Base-by-base conservation (phyloP, 306 rosid genomes). In the Rosa persica region DNA sequence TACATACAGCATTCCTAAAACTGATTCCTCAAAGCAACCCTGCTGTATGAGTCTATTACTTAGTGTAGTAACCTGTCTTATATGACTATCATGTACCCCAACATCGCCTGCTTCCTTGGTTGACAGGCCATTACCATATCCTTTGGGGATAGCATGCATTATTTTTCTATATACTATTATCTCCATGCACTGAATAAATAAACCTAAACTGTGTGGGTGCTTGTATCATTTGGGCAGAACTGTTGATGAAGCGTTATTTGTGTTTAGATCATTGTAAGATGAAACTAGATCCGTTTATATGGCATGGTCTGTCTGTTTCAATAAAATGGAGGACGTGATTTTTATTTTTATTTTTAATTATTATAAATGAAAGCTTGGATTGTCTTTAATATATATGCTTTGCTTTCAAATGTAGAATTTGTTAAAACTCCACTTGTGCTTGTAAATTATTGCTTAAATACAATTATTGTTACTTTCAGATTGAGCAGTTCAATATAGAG, bases 401-500 rank as follows among this genome's bases (percentile, higher is more conserved):
- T 49, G 23, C 40, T 72, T 69, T 71, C 57, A 19, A 20, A 54
- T 54, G 60, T 20, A 19, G 22, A 6, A 62, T 5, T 30, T 15
- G n/a, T 7, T 15, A 13, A 16, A 61, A 30, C n/a, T 34, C 9
- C 9, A 30, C 12, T 58, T n/a, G 51, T 47, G 38, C 60, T 23
- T 34, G 23, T 74, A 74, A 72, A 67, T 65, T 78, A 72, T 52
- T 78, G 27, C 20, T 25, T 73, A 67, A 72, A 65, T 55, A 39
- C 58, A 76, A 58, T 83, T 78, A 49, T 88, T 67, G 74, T 73
- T 44, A 76, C 54, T 81, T 88, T 80, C 89, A 96, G 90, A 49
- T 39, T 77, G 97, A 96, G 84, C 90, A 88, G 84, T 67, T 78
- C 74, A 83, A 90, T 82, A 70, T 87, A 78, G 97, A 90, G 87